A percentile compares a stretch with the other conserved stretches of the same genome.
These are phyloP conservation scores for Batkoa obscura DNA, from an alignment of 371 early-diverging fungal genomes.

Conservation along the genomic window DNA sequence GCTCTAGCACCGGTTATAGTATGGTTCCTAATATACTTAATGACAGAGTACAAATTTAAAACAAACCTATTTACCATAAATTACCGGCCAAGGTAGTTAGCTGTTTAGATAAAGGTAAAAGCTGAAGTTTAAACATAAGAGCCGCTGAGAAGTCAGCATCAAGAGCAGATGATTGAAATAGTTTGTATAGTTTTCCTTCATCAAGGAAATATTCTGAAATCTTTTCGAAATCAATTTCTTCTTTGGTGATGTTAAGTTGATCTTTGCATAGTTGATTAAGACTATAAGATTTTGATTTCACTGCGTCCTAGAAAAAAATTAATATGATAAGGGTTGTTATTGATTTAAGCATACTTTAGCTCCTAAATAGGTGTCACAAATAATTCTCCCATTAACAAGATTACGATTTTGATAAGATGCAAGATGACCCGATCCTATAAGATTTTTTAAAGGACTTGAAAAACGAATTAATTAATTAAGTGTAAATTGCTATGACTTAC, in stretches of 20 bases:
- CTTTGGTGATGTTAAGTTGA: conserved; percentile 62
- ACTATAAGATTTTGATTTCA: conserved; percentile 71
- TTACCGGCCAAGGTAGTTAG: conserved; percentile 89
- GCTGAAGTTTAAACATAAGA: conserved; percentile 73
- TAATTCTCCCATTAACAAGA: conserved; percentile 73
- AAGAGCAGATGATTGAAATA: conserved; percentile 61
- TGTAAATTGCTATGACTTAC: neutral
- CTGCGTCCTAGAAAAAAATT: too few species aligned
- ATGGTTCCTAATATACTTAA: conserved; percentile 36
- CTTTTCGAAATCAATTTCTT: conserved; percentile 69
- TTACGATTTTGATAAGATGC: conserved; percentile 49
- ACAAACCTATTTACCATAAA: conserved; percentile 61
- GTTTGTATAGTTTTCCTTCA: conserved; percentile 30
- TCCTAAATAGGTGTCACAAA: conserved; percentile 87
- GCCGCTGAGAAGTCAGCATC: conserved; percentile 66
- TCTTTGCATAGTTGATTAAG: conserved; percentile 55
- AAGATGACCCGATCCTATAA: conserved; percentile 61
- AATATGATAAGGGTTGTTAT: too few species aligned
- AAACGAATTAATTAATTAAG: neutral
- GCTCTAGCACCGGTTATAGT: conserved; percentile 89
- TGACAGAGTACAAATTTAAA: neutral
- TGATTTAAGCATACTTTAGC: too few species aligned
- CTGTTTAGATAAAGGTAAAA: conserved; percentile 86
- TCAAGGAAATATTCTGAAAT: conserved; percentile 45
- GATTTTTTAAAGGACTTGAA: conserved; percentile 71